Evolutionary conservation across 2,329 filamentous ascomycete species (phyloP), one percentile per base, ranked within the genome.

Genomic region (Endothia cerciana): DNA sequence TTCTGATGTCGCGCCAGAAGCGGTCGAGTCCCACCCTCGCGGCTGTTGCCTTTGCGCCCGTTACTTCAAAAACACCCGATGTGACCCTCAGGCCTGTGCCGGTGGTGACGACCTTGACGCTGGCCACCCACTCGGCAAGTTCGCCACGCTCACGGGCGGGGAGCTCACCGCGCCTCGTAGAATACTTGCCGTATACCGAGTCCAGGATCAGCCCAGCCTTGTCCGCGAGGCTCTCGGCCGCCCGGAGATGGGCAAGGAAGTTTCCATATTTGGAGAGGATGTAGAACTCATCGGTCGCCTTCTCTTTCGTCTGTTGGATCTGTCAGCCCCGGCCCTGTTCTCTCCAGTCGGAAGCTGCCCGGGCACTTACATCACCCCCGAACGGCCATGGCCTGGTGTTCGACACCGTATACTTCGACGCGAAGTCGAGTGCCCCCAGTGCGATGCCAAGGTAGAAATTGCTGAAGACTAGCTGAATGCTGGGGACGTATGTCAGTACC

Each of bases 381-480:
- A 78, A 90, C 0, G 88, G 87, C 87, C 88, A 91, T 0, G 88
- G 78, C 0, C 88, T 81, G 0, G 88, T 90, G 28, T 76, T 77
- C 30, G 80, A 82, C 2, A 74, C 75, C 0, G 87, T 90, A 68
- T 89, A 90, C 33, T 81, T 80, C 0, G 82, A 74, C 0, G 86
- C 87, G 53, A 81, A 82, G 8, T 83, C 77, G 0, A 90, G 77
- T 0, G 87, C 83, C 0, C 88, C 87, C 53, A 82, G 79, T 0
- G 87, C 84, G 67, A 89, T 89, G 2, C 87, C 87, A 1, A 89
- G 77, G 72, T 90, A 89, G 71, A 90, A 87, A 73, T 89, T 89
- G 72, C 80, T 81, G 74, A 90, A 90, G n/a, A 88, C 84, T 0
- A 89, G 81, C 72, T 90, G 87, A 66, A 89, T 88, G 0, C 80